Conservation (phyloP, 805 yeast species). For the Hanseniaspora jakobsenii region DNA sequence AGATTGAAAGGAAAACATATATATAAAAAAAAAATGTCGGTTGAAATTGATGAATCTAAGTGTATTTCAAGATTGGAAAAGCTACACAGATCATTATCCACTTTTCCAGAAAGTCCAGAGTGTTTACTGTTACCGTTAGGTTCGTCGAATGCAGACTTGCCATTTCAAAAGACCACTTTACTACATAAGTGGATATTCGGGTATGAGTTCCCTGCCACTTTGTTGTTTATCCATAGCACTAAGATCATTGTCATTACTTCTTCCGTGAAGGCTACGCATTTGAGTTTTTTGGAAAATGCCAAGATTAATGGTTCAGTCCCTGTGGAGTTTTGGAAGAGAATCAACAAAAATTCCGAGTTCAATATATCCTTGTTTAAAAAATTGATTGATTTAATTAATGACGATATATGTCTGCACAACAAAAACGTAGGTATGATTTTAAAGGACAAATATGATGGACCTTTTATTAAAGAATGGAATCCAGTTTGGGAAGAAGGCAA, state of each 20-base stretch:
- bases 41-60: slow-evolving; percentile 12
- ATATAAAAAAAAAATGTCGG: slow-evolving; percentile 20
- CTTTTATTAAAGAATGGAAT: slow-evolving; percentile 73
- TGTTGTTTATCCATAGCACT: slow-evolving; percentile 48
- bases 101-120: slow-evolving; percentile 28
- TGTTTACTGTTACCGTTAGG: slow-evolving; percentile 64
- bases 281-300: slow-evolving; percentile 29
- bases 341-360: slow-evolving; percentile 64
- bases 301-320: slow-evolving; percentile 41
- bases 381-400: slow-evolving; percentile 36
- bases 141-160: slow-evolving; percentile 75
- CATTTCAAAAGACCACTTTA: slow-evolving; percentile 76
- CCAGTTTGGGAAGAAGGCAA: slow-evolving; percentile 31
- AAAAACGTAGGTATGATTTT: slow-evolving; percentile 52
- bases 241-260: slow-evolving; percentile 61
- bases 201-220: slow-evolving; percentile 91
- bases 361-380: slow-evolving; percentile 55
- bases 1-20: no score
- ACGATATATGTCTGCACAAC: slow-evolving; percentile 25
- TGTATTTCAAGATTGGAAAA: slow-evolving; percentile 21
- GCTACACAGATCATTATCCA: slow-evolving; percentile 22
- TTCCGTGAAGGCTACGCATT: slow-evolving; percentile 71
- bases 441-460: slow-evolving; percentile 72
- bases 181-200: slow-evolving; percentile 87
- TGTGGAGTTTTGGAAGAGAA: slow-evolving; percentile 53